These are phyloP conservation scores for Colletotrichum sp. DNA, from an alignment of 2,329 filamentous ascomycete species.

Conservation along the genomic window DNA sequence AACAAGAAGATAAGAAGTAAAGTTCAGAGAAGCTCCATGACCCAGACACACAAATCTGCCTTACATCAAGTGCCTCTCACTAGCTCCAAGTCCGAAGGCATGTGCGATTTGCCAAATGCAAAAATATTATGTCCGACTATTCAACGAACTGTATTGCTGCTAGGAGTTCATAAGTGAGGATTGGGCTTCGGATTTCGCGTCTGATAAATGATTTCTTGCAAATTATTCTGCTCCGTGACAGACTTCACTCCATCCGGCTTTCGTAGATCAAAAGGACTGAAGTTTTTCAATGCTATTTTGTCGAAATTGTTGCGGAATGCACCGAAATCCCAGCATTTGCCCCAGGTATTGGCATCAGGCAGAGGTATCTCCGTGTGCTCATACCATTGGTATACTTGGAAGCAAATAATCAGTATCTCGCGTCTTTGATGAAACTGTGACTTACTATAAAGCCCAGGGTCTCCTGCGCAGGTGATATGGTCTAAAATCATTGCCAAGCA, in stretches of 20 bases:
- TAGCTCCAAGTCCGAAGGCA: neutral
- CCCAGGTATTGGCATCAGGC: conserved; percentile 5
- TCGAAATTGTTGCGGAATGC: neutral
- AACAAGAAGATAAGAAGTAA: neutral
- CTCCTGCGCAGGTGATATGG: neutral
- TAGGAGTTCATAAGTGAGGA: neutral
- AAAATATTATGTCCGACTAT: neutral
- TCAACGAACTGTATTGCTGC: neutral
- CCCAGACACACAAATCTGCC: neutral
- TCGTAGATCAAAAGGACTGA: neutral
- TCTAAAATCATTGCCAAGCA: conserved; percentile 2
- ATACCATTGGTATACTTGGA: conserved; percentile 4
- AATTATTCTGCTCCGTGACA: conserved; percentile 1
- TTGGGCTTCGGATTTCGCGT: neutral
- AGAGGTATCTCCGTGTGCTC: neutral
- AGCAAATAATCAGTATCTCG: neutral
- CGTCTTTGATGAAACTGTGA: neutral
- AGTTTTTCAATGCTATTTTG: neutral
- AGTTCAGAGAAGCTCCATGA: neutral
- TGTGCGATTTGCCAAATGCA: neutral
- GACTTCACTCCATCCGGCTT: neutral
- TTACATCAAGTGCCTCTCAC: neutral
- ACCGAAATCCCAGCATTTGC: conserved; percentile 4
- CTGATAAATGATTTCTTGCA: conserved; percentile 3
- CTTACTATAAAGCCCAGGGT: conserved; percentile 4